A percentile compares a stretch with the other conserved stretches of the same genome.
Evolutionary conservation across 805 yeast genomes (phyloP).

Genomic region (Schwanniomyces polymorphus): DNA sequence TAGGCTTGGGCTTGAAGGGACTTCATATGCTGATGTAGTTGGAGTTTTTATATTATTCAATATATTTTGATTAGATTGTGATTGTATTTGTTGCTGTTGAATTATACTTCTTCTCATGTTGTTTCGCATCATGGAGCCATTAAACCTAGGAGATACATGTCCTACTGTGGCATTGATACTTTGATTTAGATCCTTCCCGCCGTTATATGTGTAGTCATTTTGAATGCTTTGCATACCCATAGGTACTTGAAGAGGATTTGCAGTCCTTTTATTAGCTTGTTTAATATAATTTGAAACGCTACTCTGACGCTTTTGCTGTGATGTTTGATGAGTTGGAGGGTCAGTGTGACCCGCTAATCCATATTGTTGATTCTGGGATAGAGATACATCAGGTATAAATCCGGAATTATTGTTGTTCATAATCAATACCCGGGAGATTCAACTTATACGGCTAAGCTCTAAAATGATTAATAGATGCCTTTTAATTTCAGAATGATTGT

Average conservation of each 20-base stretch:
- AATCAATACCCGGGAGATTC: neutral
- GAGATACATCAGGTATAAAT: conserved; percentile 7
- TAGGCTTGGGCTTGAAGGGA: conserved; percentile 40
- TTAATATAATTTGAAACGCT: conserved; percentile 33
- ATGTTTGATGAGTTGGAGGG: conserved; percentile 8
- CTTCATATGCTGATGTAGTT: conserved; percentile 41
- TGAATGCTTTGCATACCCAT: conserved; percentile 7
- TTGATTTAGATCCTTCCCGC: neutral
- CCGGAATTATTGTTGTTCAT: conserved; percentile 6
- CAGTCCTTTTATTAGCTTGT: conserved; percentile 36
- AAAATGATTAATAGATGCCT: neutral
- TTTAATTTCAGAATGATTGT: neutral
- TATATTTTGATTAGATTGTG: conserved; percentile 5
- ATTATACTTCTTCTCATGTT: conserved; percentile 9
- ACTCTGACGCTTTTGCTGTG: conserved; percentile 41
- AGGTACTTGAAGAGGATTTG: conserved; percentile 20
- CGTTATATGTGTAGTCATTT: neutral
- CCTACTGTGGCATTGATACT: neutral
- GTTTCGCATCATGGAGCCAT: conserved; percentile 5
- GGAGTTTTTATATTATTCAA: conserved; percentile 29
- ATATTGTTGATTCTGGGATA: conserved; percentile 1
- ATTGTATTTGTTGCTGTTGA: conserved; percentile 1
- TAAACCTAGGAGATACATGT: conserved; percentile 8
- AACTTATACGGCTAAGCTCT: neutral
- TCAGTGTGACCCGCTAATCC: conserved; percentile 5